Evolutionary conservation across 192 early-diverging fungal species (phyloP), one percentile per base, ranked within the genome.

Genomic region (Backusella psychrophila): DNA sequence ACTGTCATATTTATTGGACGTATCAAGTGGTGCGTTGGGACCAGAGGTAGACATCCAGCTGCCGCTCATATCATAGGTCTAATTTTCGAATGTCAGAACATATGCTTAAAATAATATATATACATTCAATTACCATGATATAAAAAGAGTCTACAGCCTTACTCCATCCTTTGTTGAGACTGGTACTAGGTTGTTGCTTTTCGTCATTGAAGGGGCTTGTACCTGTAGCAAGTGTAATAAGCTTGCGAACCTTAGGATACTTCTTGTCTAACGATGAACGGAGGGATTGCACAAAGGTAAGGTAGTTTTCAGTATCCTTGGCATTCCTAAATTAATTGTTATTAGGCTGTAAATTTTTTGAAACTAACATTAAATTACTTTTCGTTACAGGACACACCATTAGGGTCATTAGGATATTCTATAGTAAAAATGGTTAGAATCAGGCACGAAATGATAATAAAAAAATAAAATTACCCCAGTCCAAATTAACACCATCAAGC

Each of bases 401-500:
- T 73, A 33, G 72, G 73, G n/a, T 73, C 69, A 70, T 78, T 79
- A 15, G 81, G 81, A 63, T 76, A 82, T 76, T 82, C 76, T 77
- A 53, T 53, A 82, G 56, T 63, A 63, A 63, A 63, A 63, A 29
- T 14, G 9, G 21, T 63, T 63, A 63, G 56, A 29, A 0, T 11
- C 23, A 21, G 8, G n/a, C 29, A 49, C 14, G 9, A 85, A 79
- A 9, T 85, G 88, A 49, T 83, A 87, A 56, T 87, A 33, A 41
- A 11, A 23, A 14, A 14, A 8, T 15, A 36, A 52, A n/a, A 0
- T 77, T 77, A 77, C 76, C 92, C 89, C 89, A 92, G 77, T 93
- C 91, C 14, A 93, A 76, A 69, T 91, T 88, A 6, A 92, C 76
- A 6, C 91, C 91, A 71, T 92, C 87, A 23, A 92, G 65, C 9